Base-by-base conservation (phyloP, 1,284 basidiomycete species). In the Bondarzewia mesenterica region DNA sequence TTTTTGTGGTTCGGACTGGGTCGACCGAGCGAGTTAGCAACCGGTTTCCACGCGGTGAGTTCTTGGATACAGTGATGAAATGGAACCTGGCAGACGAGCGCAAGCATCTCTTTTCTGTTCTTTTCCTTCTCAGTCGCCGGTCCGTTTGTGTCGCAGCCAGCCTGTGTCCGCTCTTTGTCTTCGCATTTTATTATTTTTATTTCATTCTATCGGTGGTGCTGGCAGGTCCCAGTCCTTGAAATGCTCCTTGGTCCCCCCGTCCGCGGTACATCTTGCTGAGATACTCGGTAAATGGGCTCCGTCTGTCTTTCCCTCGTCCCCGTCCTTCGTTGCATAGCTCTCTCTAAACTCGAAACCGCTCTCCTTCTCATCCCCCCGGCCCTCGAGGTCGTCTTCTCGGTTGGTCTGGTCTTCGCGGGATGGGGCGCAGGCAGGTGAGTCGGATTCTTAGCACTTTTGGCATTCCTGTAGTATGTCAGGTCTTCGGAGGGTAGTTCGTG, bases 291-390 rank as follows among this genome's bases (percentile, higher is more conserved):
- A 58, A 69, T 71, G 69, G 65, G 62, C 60, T 60, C 75, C 50
- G 64, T 79, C 58, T 89, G 86, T 65, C 68, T 89, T 52, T 89
- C 87, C 35, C 68, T 77, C 39, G 75, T 81, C 50, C 66, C 82
- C 37, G 84, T 78, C 54, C 73, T 89, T 54, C 85, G 86, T 53
- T 89, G 86, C 60, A 63, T 75, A 53, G 69, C 73, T 39, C 71
- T 83, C 52, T 69, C 72, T 47, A 59, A 55, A 45, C 54, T 69
- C 29, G 65, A 87, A 63, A 71, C 68, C 50, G 64, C 66, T 27
- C 56, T 74, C 39, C 65, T 88, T 46, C 63, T 86, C 52, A 71
- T 87, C 51, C 84, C 84, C 18, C 71, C 80, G 15, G 76, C 65
- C 23, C 59, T 87, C 46, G 83, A 88, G 63, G 60, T 78, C 50